phyloP scores from a whole-genome alignment of 306 rosid genomes.

The Rosa persica region DNA sequence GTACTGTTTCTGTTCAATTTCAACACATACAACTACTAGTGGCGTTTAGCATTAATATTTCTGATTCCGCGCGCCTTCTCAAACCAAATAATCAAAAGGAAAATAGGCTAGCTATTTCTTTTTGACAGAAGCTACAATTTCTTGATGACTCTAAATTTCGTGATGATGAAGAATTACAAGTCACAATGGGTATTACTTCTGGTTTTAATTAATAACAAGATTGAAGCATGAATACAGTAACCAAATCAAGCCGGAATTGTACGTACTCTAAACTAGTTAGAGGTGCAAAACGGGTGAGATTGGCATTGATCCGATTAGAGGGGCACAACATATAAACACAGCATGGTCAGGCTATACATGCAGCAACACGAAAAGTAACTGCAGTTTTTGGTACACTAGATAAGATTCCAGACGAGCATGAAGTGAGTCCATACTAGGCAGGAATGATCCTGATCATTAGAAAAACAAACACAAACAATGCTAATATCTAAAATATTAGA shows the following conservation, averaged over 20 bases:
- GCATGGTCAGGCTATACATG: neutral
- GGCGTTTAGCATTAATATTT: neutral
- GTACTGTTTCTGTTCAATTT: constrained; percentile 4
- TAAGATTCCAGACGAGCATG: neutral
- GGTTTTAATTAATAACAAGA: neutral
- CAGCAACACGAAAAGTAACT: neutral
- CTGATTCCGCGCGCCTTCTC: neutral
- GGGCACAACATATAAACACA: neutral
- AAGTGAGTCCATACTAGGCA: too few species aligned
- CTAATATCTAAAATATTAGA: too few species aligned
- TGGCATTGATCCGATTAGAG: neutral
- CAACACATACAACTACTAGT: neutral
- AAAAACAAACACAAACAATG: neutral
- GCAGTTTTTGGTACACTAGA: neutral
- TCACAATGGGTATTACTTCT: neutral
- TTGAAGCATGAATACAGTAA: neutral
- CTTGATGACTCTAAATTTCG: constrained; percentile 1
- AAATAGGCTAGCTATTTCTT: neutral
- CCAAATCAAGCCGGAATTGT: neutral
- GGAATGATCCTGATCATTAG: neutral
- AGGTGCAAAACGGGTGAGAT: neutral
- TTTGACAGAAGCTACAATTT: neutral
- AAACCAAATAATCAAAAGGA: neutral
- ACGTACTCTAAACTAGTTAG: neutral
- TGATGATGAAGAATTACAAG: neutral